These are phyloP conservation scores for Ascosphaera aggregata DNA, from an alignment of 2,329 filamentous ascomycete species.

Conservation along the genomic window DNA sequence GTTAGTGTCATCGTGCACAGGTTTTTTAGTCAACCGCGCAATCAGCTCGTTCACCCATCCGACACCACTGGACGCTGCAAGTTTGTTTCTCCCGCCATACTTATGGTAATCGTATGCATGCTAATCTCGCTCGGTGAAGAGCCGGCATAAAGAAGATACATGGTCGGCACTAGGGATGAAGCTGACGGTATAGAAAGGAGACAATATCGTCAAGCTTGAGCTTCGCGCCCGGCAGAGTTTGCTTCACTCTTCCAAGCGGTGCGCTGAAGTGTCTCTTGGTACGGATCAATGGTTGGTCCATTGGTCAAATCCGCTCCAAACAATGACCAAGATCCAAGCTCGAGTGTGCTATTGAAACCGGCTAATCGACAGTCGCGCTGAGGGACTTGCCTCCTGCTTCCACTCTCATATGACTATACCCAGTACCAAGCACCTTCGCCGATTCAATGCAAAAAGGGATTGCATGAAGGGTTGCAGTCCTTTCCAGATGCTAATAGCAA, in stretches of 20 bases:
- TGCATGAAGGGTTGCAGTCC: no score
- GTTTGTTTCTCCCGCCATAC: constrained; percentile 49
- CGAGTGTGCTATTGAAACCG: no score
- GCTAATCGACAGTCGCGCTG: no score
- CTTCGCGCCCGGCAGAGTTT: constrained; percentile 42
- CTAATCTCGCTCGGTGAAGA: constrained; percentile 59
- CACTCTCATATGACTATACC: no score
- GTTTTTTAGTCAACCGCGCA: constrained; percentile 45
- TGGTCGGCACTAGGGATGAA: constrained; percentile 22
- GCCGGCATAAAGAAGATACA: constrained; percentile 47
- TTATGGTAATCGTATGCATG: constrained; percentile 61
- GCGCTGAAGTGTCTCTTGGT: neutral
- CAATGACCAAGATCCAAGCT: no score
- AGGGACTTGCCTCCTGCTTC: no score
- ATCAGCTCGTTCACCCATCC: constrained; percentile 77
- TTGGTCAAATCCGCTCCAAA: no score
- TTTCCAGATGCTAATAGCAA: no score
- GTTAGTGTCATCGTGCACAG: constrained; percentile 49
- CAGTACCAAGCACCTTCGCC: no score
- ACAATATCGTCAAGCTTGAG: constrained; percentile 45
- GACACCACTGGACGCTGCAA: constrained; percentile 67
- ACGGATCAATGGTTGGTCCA: no score
- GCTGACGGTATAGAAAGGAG: constrained; percentile 63
- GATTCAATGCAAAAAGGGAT: no score
- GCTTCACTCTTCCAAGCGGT: constrained; percentile 38